Conservation (phyloP, 164 flowering plant genomes). For the Umbellularia californica region DNA sequence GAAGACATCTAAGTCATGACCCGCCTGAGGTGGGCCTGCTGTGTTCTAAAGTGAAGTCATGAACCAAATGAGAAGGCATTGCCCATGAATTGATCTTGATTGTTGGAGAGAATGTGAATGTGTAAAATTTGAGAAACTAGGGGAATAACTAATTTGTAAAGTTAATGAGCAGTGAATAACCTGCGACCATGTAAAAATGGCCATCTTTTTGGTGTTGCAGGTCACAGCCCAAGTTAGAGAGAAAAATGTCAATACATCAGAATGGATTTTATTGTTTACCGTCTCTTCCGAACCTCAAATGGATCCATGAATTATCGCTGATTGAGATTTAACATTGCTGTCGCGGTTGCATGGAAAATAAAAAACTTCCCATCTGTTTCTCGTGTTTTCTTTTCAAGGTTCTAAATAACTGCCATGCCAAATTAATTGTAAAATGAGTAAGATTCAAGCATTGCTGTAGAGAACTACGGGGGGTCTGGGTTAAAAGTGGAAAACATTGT, state of each 20-base stretch:
- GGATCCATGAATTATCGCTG: no score
- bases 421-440: no score
- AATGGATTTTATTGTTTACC: no score
- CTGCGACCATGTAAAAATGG: neutral
- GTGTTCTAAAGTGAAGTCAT: neutral
- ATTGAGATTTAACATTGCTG: no score
- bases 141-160: conserved; percentile 17
- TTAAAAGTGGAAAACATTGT: no score
- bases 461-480: no score
- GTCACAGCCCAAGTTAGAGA: neutral
- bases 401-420: no score
- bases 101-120: neutral
- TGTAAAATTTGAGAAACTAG: conserved; percentile 2
- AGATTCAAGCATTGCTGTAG: no score
- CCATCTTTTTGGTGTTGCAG: neutral
- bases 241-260: neutral
- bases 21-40: conserved; percentile 1
- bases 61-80: conserved; percentile 1
- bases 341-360: no score
- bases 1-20: neutral
- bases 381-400: no score
- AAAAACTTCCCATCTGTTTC: no score
- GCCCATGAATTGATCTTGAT: neutral
- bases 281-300: no score
- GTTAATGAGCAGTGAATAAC: conserved; percentile 15